Evolutionary conservation across 148 eudicot species (phyloP), one percentile per base, ranked within the genome.

Genomic region (Camellia japonica): DNA sequence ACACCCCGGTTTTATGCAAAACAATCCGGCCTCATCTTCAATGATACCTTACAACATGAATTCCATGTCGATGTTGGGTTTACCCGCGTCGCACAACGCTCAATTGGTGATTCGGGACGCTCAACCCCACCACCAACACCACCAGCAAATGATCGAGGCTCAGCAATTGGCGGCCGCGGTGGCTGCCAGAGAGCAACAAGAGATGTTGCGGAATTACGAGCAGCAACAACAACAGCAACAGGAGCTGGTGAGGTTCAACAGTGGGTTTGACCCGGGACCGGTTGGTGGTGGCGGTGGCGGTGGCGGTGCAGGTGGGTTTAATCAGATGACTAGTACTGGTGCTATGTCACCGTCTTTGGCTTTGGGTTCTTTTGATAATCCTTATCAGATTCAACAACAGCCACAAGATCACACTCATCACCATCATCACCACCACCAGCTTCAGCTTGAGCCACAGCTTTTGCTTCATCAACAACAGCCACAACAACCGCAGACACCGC

Each of bases 121-220:
- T 41, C 87, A 83, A 74, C 30, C 56, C 14, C 92, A 88, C 16
- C 85, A 82, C 0, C 91, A 87, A 38, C 82, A 61, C 13, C 68
- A 49, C 2, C 85, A 79, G 14, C 84, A 79, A 58, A 58, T 84
- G 72, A 66, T 88, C 3, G 93, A 92, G 62, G 90, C 86, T 2
- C 92, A 89, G 72, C 92, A 87, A 59, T 10, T 89, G n/a, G 92
- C 90, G 0, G 88, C 85, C 2, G 83, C 80, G 51, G 85, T 75
- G 77, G 85, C 79, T 0, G 89, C 79, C 23, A 86, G 88, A 63
- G 94, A 93, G 68, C 93, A 90, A 41, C 86, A 85, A 49, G 92
- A 88, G 78, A 79, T 89, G 80, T 58, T 90, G 83, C 79, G 89
- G 83, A 88, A 46, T 71, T 89, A 85, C 77, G 91, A 90, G 78